Evolutionary conservation across 2,329 filamentous ascomycete species (phyloP), one percentile per base, ranked within the genome.

Genomic region (Fusarium sp.): DNA sequence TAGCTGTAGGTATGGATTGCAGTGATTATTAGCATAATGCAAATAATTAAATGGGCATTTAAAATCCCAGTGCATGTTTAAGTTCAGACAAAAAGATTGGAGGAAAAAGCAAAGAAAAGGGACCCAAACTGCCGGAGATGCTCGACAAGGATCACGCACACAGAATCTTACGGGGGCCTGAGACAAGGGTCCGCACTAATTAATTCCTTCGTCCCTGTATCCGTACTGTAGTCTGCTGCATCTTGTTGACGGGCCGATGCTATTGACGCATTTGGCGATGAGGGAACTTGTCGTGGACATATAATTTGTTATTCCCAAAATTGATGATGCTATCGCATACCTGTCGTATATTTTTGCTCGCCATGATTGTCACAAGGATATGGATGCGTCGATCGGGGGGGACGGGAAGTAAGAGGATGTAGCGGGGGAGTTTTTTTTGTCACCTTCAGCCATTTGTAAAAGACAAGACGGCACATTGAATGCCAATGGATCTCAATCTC

Each of bases 321-420:
- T 18, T 18, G 16, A 46, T 42, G 27, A 30, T 43, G 25, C n/a
- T 45, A 27, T 53, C 18, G 9, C 34, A 48, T 63, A 40, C 45
- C 20, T 32, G 37, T 40, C 34, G n/a, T 50, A 14, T 30, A 14
- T 16, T 25, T 20, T 20, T 13, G 20, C 20, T 48, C 21, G 16
- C 21, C 16, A 34, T 55, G 63, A 66, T 66, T 66, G 30, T 34
- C 48, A 11, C 62, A 66, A 42, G 62, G 63, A 50, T 61, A 66
- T 37, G 62, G 63, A 50, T 61, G 7, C n/a, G 62, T 20, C 47
- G 55, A 66, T 66, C 63, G 18, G 21, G 27, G 16, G 28, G 16
- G 21, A 20, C 32, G 37, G n/a, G 28, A 37, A 18, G 28, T 28
- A 6, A 8, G 49, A 50, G 9, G 49, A 7, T 46, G 62, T 63